phyloP scores from a whole-genome alignment of 2,329 filamentous ascomycete genomes.

The Dothideomycetidae sp. region DNA sequence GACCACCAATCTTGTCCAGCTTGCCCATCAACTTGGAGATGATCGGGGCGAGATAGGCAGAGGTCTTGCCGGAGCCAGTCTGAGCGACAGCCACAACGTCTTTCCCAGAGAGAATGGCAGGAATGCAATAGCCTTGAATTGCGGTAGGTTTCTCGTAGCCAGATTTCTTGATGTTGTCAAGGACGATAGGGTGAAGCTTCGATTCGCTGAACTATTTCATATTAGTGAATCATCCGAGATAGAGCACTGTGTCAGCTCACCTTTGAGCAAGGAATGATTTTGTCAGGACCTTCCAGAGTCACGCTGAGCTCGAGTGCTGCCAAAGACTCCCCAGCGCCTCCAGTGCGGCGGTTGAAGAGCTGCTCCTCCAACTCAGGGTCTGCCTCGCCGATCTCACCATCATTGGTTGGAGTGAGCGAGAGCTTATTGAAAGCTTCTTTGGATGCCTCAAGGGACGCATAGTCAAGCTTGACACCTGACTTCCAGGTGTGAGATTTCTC shows the following conservation, averaged over 20 bases:
- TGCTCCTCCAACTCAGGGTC: slow-evolving; percentile 56
- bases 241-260: slow-evolving; percentile 28
- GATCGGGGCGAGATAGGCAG: slow-evolving; percentile 78
- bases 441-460: slow-evolving; percentile 14
- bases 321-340: slow-evolving; percentile 48
- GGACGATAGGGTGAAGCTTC: slow-evolving; percentile 72
- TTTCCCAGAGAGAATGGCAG: slow-evolving; percentile 58
- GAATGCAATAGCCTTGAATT: slow-evolving; percentile 74
- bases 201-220: slow-evolving; percentile 54
- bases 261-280: slow-evolving; percentile 33
- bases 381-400: slow-evolving; percentile 67
- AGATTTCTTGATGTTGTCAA: slow-evolving; percentile 60
- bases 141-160: slow-evolving; percentile 64
- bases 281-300: slow-evolving; percentile 33
- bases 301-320: slow-evolving; percentile 43
- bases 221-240: slow-evolving; percentile 8
- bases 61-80: slow-evolving; percentile 94
- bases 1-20: slow-evolving; percentile 70
- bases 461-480: slow-evolving; percentile 15
- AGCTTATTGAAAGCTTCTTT: slow-evolving; percentile 11
- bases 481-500: background rate
- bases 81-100: slow-evolving; percentile 86
- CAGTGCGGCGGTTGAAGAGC: slow-evolving; percentile 50
- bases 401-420: slow-evolving; percentile 47
- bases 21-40: slow-evolving; percentile 91